Conservation (phyloP, 1,284 basidiomycete genomes). For the Ganoderma multipileum region DNA sequence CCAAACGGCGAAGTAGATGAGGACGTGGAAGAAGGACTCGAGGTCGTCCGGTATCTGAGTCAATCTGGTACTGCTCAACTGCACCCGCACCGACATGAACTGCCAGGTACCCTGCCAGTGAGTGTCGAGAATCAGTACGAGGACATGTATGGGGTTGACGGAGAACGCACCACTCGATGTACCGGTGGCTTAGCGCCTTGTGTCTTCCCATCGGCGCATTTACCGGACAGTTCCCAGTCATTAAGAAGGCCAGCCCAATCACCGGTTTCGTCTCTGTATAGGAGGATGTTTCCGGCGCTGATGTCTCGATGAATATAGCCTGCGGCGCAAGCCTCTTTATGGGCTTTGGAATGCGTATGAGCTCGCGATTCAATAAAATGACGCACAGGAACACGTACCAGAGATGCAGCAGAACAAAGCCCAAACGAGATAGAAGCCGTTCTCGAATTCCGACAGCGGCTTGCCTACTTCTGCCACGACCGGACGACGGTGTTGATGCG, state of each 20-base stretch:
- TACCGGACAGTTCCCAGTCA: slow-evolving; percentile 21
- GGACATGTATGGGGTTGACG: not conserved
- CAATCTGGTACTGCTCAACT: not conserved
- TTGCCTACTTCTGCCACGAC: slow-evolving; percentile 21
- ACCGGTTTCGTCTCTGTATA: not conserved
- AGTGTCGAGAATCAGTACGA: not conserved
- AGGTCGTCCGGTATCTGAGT: slow-evolving; percentile 20
- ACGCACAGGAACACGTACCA: not conserved
- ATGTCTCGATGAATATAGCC: slow-evolving; percentile 19
- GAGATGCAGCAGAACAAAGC: not conserved
- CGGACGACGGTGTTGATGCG: slow-evolving; percentile 23
- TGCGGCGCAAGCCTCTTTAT: slow-evolving; percentile 6
- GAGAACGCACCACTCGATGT: slow-evolving; percentile 9
- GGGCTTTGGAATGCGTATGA: not conserved
- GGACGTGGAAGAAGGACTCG: slow-evolving; percentile 23
- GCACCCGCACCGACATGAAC: slow-evolving; percentile 16
- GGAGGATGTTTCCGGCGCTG: slow-evolving; percentile 24
- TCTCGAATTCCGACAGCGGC: slow-evolving; percentile 13
- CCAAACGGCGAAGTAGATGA: slow-evolving; percentile 16
- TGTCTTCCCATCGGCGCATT: not conserved
- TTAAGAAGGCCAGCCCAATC: not conserved
- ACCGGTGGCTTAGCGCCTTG: slow-evolving; percentile 1
- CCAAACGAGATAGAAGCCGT: not conserved
- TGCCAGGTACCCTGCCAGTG: slow-evolving; percentile 29
- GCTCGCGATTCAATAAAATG: not conserved